Conservation (phyloP, 1,284 basidiomycete genomes). For the Boletus semigastroideus region DNA sequence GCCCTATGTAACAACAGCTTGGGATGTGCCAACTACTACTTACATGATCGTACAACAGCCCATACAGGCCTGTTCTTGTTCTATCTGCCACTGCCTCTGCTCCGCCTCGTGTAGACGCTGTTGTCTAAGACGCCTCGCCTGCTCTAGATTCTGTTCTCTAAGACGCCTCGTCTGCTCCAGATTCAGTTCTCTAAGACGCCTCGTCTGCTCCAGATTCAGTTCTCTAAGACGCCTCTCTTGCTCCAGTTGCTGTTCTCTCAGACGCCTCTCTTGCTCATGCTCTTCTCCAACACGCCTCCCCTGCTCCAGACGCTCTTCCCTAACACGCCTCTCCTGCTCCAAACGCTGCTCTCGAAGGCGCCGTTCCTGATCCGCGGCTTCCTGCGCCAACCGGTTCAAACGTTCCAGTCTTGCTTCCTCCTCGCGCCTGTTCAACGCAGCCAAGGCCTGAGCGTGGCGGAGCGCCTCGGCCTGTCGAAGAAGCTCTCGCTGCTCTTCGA, state of each 20-base stretch:
- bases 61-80: background rate
- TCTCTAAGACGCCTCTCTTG: background rate
- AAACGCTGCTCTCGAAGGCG: background rate
- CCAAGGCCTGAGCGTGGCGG: background rate
- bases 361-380: background rate
- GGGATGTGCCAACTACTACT: too few species aligned
- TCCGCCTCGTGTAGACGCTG: constrained; percentile 12
- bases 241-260: too few species aligned
- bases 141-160: too few species aligned
- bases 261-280: too few species aligned
- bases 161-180: too few species aligned
- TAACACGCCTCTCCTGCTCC: constrained; percentile 14
- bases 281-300: too few species aligned
- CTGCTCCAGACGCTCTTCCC: too few species aligned
- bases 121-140: too few species aligned
- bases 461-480: constrained; percentile 15
- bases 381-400: background rate
- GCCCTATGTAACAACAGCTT: too few species aligned
- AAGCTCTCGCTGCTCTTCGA: constrained; percentile 25
- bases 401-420: background rate
- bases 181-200: constrained; percentile 3
- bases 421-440: background rate
- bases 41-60: constrained; percentile 23
- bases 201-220: background rate
- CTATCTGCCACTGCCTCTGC: constrained; percentile 9